Evolutionary conservation across 2,329 filamentous ascomycete species (phyloP), one percentile per base, ranked within the genome.

Genomic region (Berkeleyomyces basicola): DNA sequence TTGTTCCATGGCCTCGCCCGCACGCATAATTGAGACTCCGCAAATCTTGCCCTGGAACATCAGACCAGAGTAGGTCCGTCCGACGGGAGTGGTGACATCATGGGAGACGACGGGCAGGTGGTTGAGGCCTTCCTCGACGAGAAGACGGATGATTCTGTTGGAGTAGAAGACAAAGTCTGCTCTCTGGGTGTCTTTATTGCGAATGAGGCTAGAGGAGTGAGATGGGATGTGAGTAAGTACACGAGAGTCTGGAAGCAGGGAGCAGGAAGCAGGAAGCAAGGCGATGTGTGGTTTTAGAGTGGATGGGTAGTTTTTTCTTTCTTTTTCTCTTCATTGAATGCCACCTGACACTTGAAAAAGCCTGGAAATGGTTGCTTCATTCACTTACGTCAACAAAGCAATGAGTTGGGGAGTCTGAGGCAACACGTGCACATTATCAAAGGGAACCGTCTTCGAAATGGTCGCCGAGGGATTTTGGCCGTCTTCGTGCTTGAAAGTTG

Each of bases 121-220:
- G 74, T 99, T 99, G 62, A 99, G 79, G 3, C 93, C 93, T 75
- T 99, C 93, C 74, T 99, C 93, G 47, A 99, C 93, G 5, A 99
- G 81, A 49, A 99, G 80, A 40, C 93, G 89, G 72, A 97, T 97
- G 72, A 99, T 97, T 65, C 93, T 85, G 76, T 99, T 99, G 51
- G 91, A 96, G 77, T 97, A 96, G 77, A 99, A 99, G 71, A 99
- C 96, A 73, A 99, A 99, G 74, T 99, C 93, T 66, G 90, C 93
- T 64, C 93, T 87, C 63, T 86, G 83, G 4, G 93, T 99, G 68
- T 86, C 82, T 73, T 88, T 88, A 74, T 96, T 90, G 69, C 93
- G 87, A 71, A 99, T 97, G 82, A 96, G 96, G 66, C 92, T 97
- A 70, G 66, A 23, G 64, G 7, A 11, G 39, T 49, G 57, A 36